Conservation (phyloP, 139 green algal species). For the Spirogloea muscicola region DNA sequence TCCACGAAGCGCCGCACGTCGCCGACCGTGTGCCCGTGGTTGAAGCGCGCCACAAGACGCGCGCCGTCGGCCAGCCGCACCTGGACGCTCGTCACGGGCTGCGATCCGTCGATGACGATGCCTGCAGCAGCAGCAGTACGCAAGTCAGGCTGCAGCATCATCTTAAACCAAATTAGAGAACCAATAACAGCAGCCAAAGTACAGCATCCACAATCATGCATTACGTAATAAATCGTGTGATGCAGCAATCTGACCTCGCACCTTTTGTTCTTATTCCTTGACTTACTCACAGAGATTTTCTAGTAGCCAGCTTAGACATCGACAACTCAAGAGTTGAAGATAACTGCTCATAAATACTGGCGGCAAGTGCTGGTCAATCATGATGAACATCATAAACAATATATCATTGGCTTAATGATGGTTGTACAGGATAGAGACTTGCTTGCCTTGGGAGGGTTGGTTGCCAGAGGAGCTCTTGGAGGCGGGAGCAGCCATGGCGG, state of each 20-base stretch:
- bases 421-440: not conserved
- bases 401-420: not conserved
- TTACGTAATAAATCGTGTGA: too few species aligned
- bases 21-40: conserved; percentile 54
- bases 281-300: too few species aligned
- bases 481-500: not conserved
- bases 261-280: too few species aligned
- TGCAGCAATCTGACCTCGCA: too few species aligned
- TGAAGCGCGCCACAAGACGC: conserved; percentile 59
- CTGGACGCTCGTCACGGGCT: conserved; percentile 55
- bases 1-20: conserved; percentile 60
- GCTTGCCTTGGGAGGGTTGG: not conserved
- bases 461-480: too few species aligned
- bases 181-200: not conserved
- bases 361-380: too few species aligned
- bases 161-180: not conserved
- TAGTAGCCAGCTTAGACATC: too few species aligned
- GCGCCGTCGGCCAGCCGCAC: conserved; percentile 55
- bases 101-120: conserved; percentile 49
- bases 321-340: too few species aligned
- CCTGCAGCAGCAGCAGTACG: not conserved
- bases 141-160: not conserved
- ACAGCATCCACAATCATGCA: not conserved
- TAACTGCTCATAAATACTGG: too few species aligned
- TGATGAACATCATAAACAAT: not conserved